phyloP scores from a whole-genome alignment of 306 rosid genomes.

The Dryas alaskensis region DNA sequence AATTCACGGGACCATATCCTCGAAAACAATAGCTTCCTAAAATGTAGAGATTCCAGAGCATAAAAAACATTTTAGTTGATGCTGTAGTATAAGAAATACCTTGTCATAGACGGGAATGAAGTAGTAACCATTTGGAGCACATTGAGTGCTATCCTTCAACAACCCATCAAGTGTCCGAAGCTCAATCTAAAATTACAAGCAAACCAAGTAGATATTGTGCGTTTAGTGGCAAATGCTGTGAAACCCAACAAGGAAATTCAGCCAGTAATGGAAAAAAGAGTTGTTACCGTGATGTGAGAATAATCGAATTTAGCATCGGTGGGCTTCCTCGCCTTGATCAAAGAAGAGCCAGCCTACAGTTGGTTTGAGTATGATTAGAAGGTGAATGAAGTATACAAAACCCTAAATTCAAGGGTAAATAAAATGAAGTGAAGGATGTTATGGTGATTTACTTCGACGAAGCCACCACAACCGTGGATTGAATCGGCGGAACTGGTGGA shows the following conservation, averaged over 20 bases:
- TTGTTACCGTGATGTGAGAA: constrained; percentile 71
- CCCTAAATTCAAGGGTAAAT: not conserved
- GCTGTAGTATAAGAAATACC: constrained; percentile 38
- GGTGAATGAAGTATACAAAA: not conserved
- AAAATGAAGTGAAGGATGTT: not conserved
- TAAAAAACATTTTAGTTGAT: too few species aligned
- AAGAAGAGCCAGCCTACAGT: constrained; percentile 69
- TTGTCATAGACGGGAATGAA: constrained; percentile 98
- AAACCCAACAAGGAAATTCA: not conserved
- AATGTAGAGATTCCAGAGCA: not conserved
- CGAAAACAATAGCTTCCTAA: not conserved
- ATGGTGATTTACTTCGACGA: constrained; percentile 48
- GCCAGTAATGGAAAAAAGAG: not conserved
- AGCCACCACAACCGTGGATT: constrained; percentile 72
- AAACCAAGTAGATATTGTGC: not conserved
- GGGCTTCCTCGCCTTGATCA: constrained; percentile 68
- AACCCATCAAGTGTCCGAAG: constrained; percentile 90
- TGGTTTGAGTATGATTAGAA: not conserved
- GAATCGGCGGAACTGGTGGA: constrained; percentile 64
- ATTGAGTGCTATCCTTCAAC: constrained; percentile 90
- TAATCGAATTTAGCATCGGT: constrained; percentile 77
- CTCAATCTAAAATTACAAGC: constrained; percentile 63
- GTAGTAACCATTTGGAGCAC: constrained; percentile 98
- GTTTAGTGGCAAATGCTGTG: not conserved
- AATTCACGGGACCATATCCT: not conserved